Evolutionary conservation across 352 stramenopile species (phyloP), one percentile per base, ranked within the genome.

Genomic region (Phytophthora hibernalis): DNA sequence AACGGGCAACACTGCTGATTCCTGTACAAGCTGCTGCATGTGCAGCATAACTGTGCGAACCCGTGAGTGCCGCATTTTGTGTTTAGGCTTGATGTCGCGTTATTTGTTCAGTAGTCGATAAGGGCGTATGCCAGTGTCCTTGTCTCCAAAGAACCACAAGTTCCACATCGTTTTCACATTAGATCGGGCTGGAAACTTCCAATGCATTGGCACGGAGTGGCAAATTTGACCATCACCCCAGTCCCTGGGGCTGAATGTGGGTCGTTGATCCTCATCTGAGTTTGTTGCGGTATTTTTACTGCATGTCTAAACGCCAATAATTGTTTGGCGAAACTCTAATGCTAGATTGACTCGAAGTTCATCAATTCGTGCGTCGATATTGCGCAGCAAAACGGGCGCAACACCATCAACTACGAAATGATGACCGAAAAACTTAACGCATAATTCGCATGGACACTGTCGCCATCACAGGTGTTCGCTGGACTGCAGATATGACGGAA

Each of bases 391-490:
- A 4, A 62, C 18, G 2, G 52, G 44, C 22, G 24, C 35, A 15
- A 48, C 52, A 5, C 52, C 52, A 31, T 58, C 44, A 13, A 62
- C 33, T 5, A 56, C 33, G 31, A 68, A 68, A 42, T 68, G 22
- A 7, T 52, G 51, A 1, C 52, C 24, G 7, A 68, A 12, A 40
- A 8, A 12, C 33, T 40, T 3, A 12, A 12, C 12, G 33, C 33
- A 12, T 16, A 8, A 12, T 28, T 49, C 18, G 18, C 42, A 44
- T 44, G 37, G 18, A 49, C 31, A 30, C 20, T 30, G 5, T 49
- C 42, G n/a, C 42, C 5, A 49, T 49, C 37, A 44, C 37, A 44
- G 16, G 37, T 44, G 15, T 16, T 44, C 16, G 37, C 37, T 12
- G 18, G 20, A 4, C 13, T 20, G 15, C 22, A 54, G 12, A 62